A percentile compares a stretch with the other conserved stretches of the same genome.
Evolutionary conservation across 2,329 filamentous ascomycete genomes (phyloP).

Genomic region (Neophaeococcomyces aloes): DNA sequence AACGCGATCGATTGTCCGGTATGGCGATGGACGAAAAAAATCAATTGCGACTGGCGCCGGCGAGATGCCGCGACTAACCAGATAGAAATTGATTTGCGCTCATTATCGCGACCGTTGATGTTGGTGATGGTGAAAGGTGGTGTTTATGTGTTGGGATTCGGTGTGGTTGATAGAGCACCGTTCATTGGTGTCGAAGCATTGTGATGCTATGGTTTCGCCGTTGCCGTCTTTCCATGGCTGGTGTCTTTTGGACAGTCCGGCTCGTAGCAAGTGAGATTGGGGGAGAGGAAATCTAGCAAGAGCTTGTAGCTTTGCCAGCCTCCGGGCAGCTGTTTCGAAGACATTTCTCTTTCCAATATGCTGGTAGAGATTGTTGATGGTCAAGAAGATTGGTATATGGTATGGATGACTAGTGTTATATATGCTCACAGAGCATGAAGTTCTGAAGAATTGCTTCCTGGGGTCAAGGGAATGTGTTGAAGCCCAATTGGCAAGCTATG

Average conservation of each 20-base stretch:
- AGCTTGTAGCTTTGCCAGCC: slow-evolving; percentile 4
- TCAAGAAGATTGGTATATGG: not conserved
- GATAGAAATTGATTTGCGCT: not conserved
- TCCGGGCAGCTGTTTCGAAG: not conserved
- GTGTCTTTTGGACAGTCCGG: not conserved
- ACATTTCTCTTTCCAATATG: not conserved
- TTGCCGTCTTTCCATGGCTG: not conserved
- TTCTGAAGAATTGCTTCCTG: not conserved
- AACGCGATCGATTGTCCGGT: not conserved
- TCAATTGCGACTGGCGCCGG: slow-evolving; percentile 1
- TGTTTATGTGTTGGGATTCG: too few species aligned
- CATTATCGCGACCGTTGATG: not conserved
- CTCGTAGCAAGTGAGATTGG: not conserved
- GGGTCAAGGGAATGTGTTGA: not conserved
- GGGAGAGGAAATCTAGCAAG: not conserved
- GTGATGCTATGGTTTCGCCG: not conserved
- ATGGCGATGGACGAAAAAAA: not conserved
- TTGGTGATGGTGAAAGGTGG: not conserved
- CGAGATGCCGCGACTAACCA: slow-evolving; percentile 6
- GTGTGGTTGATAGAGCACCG: not conserved
- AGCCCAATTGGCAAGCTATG: slow-evolving; percentile 6
- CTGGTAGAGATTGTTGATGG: not conserved
- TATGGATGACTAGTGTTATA: slow-evolving; percentile 1
- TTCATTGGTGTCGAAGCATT: not conserved
- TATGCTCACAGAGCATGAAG: slow-evolving; percentile 4